Evolutionary conservation across 129 eudicot genomes (phyloP), one percentile per base, ranked within the genome.

Genomic region (Saussurea involucrata): DNA sequence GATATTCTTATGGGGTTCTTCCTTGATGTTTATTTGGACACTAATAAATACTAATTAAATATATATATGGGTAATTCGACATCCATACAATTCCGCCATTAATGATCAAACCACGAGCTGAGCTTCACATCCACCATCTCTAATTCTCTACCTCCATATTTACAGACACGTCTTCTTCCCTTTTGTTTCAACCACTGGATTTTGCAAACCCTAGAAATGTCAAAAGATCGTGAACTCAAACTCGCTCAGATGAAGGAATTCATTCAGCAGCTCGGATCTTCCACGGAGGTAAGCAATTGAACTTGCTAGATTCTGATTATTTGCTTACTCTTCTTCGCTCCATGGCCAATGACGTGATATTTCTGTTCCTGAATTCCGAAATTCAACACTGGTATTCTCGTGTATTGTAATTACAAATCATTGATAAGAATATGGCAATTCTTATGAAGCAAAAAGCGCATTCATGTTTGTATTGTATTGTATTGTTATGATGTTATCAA

Each of bases 241-340:
- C 72, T 89, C 17, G 71, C 74, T 81, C 90, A 87, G 74, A 68
- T 87, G 85, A 85, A 83, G 74, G 57, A 69, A 70, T 37, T 82
- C 46, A 84, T 90, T 72, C 69, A 83, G 57, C 68, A 77, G 69
- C 96, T 85, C 34, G 92, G 96, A 17, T 82, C 86, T 71, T 83
- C 90, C 12, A 22, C 79, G 9, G 84, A 73, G 86, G 95, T 89
- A 82, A 70, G 13, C 32, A 49, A 10, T 32, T 10, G 11, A 67
- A 44, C 2, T 24, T 57, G 32, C 24, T 71, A 71, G 63, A 22
- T 3, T 42, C 9, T 6, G 8, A 66, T 66, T 66, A 66, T 1
- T 29, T 29, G 42, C 2, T 66, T 66, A 65, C 71, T 66, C 71
- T 66, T 66, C 24, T 27, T 65, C 69, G 1, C 28, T 10, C 68